These are phyloP conservation scores for Clitopilus passeckerianus DNA, from an alignment of 768 basidiomycete genomes.

Conservation along the genomic window DNA sequence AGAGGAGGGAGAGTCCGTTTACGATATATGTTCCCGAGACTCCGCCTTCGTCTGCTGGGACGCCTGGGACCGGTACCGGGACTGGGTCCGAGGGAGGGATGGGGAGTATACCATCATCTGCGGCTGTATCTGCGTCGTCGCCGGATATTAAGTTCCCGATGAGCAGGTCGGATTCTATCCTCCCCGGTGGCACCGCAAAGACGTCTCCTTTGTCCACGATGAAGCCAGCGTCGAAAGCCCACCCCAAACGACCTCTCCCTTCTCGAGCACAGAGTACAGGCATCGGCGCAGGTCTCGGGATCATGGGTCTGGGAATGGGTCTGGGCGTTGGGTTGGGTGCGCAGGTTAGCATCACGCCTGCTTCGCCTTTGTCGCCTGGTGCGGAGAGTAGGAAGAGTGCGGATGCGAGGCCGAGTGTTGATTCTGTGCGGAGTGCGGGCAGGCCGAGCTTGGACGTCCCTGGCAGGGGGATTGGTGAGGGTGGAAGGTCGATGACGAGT, in stretches of 20 bases:
- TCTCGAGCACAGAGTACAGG: constrained; percentile 6
- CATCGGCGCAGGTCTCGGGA: constrained; percentile 15
- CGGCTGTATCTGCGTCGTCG: no score
- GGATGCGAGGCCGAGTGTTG: neutral
- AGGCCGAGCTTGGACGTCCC: neutral
- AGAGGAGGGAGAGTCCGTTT: constrained; percentile 34
- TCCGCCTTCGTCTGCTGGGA: constrained; percentile 1
- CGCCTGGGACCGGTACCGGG: neutral
- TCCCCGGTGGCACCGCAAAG: neutral
- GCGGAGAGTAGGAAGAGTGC: neutral
- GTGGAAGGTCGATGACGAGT: neutral
- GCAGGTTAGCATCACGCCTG: constrained; percentile 9
- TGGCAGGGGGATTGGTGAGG: neutral
- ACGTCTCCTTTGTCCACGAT: constrained; percentile 2
- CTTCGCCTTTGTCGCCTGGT: neutral
- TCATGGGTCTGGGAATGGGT: constrained; percentile 20
- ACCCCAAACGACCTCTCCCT: constrained; percentile 2
- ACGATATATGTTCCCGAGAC: constrained; percentile 28
- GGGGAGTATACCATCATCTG: neutral
- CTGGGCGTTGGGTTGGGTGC: constrained; percentile 17
- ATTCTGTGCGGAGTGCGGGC: neutral
- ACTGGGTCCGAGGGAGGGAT: neutral
- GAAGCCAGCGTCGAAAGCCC: neutral
- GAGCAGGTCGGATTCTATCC: neutral
- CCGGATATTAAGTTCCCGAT: neutral